Evolutionary conservation across 108 stramenopile species (phyloP), one percentile per base, ranked within the genome.

Genomic region (Nannochloropsis salina): DNA sequence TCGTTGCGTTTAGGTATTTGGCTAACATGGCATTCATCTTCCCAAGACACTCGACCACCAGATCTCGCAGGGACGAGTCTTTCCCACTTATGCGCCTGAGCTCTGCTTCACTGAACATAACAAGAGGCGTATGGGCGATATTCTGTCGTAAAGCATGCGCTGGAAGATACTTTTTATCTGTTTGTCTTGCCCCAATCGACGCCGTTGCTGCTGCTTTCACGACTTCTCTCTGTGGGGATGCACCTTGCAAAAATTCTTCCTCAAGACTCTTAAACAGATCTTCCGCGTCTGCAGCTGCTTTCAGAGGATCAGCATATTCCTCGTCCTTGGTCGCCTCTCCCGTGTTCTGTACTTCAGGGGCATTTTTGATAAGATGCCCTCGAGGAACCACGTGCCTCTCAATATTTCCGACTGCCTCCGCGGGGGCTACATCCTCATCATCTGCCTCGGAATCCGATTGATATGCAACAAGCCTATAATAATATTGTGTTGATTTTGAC

Each of bases 231-330:
- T 4, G 15, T 74, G 61, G 4, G 8, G 61, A n/a, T n/a, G 61
- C 61, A 74, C n/a, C 61, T n/a, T 74, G 61, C 61, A 15, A n/a
- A 15, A 74, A n/a, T 74, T 74, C 61, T 74, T 74, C 61, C 61
- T 74, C 61, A 4, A 74, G 61, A n/a, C 61, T 74, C 61, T 74
- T 74, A n/a, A 74, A 74, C n/a, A 74, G n/a, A n/a, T 74, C 61
- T 74, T 74, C 61, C 2, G 2, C 61, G 4, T 74, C 61, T 15
- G 61, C 61, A 15, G 61, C 61, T 15, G 61, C 61, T n/a, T n/a
- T 74, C 61, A 74, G 3, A n/a, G 61, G 4, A 74, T 74, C 61
- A 31, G 31, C 31, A 31, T 31, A 31, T n/a, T 74, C 61, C 61
- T 74, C 61, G 6, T 74, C n/a, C 61, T 74, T n/a, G 15, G 61